phyloP scores from a whole-genome alignment of 805 yeast species.

The Ogataea paraovalis region DNA sequence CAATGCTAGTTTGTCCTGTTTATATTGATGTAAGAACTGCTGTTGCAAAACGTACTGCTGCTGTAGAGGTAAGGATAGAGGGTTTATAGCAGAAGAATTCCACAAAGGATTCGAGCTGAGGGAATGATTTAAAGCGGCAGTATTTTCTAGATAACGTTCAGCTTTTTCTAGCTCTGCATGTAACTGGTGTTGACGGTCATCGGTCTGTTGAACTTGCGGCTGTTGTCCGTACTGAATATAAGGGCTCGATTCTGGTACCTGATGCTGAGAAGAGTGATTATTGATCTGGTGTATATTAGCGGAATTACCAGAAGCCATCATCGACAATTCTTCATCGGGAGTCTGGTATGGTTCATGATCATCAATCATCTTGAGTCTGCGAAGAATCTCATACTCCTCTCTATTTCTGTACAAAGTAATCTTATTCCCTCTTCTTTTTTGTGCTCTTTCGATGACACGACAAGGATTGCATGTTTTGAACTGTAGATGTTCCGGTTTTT shows the following conservation, averaged over 20 bases:
- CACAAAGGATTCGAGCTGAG: constrained; percentile 3
- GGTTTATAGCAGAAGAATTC: constrained; percentile 2
- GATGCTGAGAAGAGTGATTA: neutral
- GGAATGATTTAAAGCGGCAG: constrained; percentile 1
- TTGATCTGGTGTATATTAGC: neutral
- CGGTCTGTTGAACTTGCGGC: neutral
- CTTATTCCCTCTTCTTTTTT: constrained; percentile 29
- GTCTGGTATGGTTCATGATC: constrained; percentile 6
- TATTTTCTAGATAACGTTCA: constrained; percentile 7
- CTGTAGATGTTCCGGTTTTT: constrained; percentile 52
- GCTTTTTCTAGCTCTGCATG: constrained; percentile 11
- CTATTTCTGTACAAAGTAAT: constrained; percentile 16
- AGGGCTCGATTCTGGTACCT: neutral
- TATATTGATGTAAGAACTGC: constrained; percentile 5
- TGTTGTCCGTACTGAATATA: neutral
- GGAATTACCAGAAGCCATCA: neutral
- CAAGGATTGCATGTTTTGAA: constrained; percentile 58
- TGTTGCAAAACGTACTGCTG: constrained; percentile 9
- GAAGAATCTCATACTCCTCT: constrained; percentile 14
- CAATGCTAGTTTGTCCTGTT: constrained; percentile 1
- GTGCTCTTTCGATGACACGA: constrained; percentile 48
- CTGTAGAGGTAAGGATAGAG: constrained; percentile 5
- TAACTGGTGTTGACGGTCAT: constrained; percentile 4
- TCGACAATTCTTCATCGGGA: constrained; percentile 4
- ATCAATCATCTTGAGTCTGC: constrained; percentile 13